Conservation (phyloP, 1,139 yeast species). For the Zygosaccharomyces pseudobailii region DNA sequence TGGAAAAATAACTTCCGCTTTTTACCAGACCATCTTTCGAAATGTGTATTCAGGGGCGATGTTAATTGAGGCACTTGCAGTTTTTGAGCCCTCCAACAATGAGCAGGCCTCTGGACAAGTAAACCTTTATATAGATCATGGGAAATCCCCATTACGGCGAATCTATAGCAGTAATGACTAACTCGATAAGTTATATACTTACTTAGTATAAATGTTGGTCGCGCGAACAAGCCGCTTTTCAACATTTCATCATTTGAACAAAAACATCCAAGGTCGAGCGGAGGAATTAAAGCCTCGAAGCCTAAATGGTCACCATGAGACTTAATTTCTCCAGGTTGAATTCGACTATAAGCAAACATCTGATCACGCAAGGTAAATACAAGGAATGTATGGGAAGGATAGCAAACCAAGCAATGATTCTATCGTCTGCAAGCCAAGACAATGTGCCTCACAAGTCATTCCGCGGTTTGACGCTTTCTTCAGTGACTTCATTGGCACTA, state of each 20-base stretch:
- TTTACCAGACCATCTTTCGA: conserved; percentile 33
- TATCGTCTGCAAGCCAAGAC: conserved; percentile 35
- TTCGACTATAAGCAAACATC: conserved; percentile 14
- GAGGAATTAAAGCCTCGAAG: neutral
- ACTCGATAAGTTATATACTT: neutral
- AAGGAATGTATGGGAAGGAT: conserved; percentile 38
- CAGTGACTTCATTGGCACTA: conserved; percentile 72
- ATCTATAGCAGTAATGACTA: neutral
- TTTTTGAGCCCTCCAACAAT: neutral
- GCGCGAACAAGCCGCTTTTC: neutral
- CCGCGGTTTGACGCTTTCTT: conserved; percentile 74
- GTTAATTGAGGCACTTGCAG: neutral
- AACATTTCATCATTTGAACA: neutral
- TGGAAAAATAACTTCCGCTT: conserved; percentile 15
- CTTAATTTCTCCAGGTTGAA: conserved; percentile 11
- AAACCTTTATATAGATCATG: neutral
- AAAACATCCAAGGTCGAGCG: neutral
- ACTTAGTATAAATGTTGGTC: neutral
- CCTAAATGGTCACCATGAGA: conserved; percentile 3
- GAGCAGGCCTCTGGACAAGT: neutral
- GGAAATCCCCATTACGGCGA: neutral
- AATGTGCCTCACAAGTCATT: conserved; percentile 21
- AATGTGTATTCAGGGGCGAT: conserved; percentile 26
- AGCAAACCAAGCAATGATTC: conserved; percentile 39
- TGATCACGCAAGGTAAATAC: conserved; percentile 28